phyloP scores from a whole-genome alignment of 2,329 filamentous ascomycete genomes.

The Ophioceras dolichostomum region DNA sequence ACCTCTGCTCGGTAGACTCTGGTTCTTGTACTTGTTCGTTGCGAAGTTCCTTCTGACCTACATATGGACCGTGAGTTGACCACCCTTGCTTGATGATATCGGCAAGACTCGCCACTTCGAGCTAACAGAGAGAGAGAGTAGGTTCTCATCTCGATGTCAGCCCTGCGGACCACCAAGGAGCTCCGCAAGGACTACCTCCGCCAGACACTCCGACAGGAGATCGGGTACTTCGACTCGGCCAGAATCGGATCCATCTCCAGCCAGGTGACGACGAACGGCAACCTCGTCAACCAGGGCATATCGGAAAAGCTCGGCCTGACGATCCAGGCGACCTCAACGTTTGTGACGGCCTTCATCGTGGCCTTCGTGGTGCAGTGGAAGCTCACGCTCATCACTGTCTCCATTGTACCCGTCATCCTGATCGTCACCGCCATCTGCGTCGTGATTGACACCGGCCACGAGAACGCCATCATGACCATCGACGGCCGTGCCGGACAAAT shows the following conservation, averaged over 20 bases:
- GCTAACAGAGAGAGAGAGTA: no score
- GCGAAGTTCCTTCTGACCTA: no score
- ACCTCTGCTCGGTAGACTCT: no score
- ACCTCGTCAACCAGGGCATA: constrained; percentile 21
- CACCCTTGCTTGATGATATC: no score
- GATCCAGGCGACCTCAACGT: constrained; percentile 19
- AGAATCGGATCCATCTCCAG: constrained; percentile 24
- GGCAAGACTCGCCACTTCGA: no score
- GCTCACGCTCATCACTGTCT: constrained; percentile 26
- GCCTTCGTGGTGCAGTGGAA: constrained; percentile 25
- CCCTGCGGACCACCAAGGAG: no score
- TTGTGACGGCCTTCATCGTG: constrained; percentile 21
- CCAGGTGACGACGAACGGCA: constrained; percentile 26
- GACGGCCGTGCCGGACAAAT: constrained; percentile 24
- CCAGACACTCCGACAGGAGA: constrained; percentile 34
- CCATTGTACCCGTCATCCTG: constrained; percentile 30
- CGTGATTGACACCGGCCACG: constrained; percentile 22
- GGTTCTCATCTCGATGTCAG: no score
- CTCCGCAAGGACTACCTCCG: constrained; percentile 14
- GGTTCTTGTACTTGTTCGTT: no score
- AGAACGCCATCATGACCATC: constrained; percentile 17
- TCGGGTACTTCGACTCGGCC: constrained; percentile 39
- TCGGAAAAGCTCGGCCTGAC: constrained; percentile 21
- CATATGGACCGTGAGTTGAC: no score
- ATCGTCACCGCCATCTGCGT: constrained; percentile 19